phyloP scores from a whole-genome alignment of 495 filamentous ascomycete genomes.

The Hypoxylon lienhwacheense region DNA sequence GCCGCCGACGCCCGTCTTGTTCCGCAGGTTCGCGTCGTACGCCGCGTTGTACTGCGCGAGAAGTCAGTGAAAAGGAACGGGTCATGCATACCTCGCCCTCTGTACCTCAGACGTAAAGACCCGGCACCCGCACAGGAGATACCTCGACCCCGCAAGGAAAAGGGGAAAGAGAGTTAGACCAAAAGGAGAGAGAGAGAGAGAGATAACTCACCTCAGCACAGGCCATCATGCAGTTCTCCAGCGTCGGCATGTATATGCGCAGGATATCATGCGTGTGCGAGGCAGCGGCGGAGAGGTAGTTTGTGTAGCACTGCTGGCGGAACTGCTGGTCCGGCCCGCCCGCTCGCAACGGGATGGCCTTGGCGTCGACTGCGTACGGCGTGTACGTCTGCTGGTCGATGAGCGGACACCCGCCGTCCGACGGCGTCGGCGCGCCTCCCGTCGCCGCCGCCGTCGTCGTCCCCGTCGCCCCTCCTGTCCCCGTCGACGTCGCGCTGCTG shows the following conservation, averaged over 20 bases:
- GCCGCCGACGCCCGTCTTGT: conserved; percentile 24
- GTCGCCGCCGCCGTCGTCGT: conserved; percentile 21
- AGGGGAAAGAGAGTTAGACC: neutral
- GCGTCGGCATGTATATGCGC: conserved; percentile 39
- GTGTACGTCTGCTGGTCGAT: conserved; percentile 35
- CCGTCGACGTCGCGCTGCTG: too few relatives aligned
- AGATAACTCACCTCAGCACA: conserved; percentile 32
- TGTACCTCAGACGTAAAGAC: neutral
- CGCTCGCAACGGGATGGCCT: conserved; percentile 27
- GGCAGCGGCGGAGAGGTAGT: conserved; percentile 30
- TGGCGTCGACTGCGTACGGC: conserved; percentile 33
- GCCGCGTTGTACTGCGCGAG: conserved; percentile 34
- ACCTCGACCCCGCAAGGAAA: neutral
- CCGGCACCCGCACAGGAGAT: neutral
- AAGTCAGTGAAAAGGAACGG: neutral
- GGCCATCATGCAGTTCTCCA: conserved; percentile 40
- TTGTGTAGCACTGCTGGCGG: conserved; percentile 38
- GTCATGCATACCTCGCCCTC: neutral
- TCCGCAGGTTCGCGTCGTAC: conserved; percentile 24
- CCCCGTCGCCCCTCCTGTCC: neutral
- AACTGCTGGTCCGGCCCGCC: conserved; percentile 34
- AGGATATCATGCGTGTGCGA: conserved; percentile 38
- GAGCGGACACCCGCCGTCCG: conserved; percentile 35
- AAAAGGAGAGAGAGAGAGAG: neutral
- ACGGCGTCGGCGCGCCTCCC: conserved; percentile 17